Evolutionary conservation across 495 filamentous ascomycete genomes (phyloP).

Genomic region (Penicillium malachiteum): DNA sequence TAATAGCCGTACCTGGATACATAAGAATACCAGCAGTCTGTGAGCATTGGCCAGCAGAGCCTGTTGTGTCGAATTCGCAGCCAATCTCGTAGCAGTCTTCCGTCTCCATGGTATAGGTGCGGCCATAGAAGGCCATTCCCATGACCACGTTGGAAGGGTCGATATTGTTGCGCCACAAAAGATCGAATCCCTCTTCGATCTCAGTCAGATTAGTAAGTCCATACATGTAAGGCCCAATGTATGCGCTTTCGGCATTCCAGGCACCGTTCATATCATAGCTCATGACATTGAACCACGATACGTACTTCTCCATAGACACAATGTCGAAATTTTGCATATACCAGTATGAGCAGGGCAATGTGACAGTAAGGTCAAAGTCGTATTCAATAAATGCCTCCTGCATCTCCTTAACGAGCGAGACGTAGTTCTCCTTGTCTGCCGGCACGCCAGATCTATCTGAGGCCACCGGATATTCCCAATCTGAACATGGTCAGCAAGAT

Average conservation of each 20-base stretch:
- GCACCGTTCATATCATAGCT: conserved; percentile 41
- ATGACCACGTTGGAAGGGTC: conserved; percentile 33
- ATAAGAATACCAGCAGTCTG: background rate
- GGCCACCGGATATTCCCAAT: conserved; percentile 55
- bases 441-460: conserved; percentile 33
- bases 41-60: background rate
- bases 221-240: background rate
- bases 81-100: background rate
- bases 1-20: background rate
- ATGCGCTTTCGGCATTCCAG: conserved; percentile 10
- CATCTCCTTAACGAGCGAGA: background rate
- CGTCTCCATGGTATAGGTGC: conserved; percentile 21
- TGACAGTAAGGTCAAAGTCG: conserved; percentile 7
- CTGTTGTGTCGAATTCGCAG: background rate
- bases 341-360: background rate
- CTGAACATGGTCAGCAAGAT: conserved; percentile 9
- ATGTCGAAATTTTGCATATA: conserved; percentile 52
- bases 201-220: conserved; percentile 33
- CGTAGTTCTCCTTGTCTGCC: conserved; percentile 43
- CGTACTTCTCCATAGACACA: conserved; percentile 22
- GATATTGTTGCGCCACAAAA: conserved; percentile 32
- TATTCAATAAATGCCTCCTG: conserved; percentile 9
- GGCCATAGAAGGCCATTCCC: conserved; percentile 37
- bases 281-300: conserved; percentile 59
- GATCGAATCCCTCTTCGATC: conserved; percentile 23